Percentiles rank a stretch among this genome's conserved stretches.
Conservation (phyloP, 176 grass and related monocot genomes). For the Avena insularis region DNA sequence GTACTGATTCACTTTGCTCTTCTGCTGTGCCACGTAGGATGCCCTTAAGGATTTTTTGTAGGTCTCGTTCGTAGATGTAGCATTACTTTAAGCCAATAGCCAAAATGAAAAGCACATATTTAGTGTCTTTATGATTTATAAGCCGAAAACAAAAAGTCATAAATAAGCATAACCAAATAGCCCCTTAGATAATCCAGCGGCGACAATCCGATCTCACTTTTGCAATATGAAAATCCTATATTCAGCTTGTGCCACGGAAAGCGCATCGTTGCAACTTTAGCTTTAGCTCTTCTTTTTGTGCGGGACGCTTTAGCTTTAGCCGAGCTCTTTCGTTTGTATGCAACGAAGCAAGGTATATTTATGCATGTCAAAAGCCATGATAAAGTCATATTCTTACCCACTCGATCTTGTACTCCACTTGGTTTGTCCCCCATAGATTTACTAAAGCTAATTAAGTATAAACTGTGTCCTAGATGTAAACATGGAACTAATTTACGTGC, state of each 20-base stretch:
- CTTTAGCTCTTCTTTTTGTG: constrained; percentile 21
- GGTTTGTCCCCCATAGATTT: background rate
- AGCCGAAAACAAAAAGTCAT: no score
- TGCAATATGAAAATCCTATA: background rate
- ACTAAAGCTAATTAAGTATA: no score
- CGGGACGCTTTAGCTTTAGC: constrained; percentile 9
- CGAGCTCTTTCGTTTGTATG: background rate
- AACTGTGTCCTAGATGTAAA: no score
- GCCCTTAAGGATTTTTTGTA: no score
- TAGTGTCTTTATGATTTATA: no score
- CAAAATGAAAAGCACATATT: no score
- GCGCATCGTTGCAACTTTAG: background rate
- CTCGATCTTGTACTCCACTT: no score
- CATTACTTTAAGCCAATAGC: no score
- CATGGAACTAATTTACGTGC: background rate
- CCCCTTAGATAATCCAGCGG: background rate
- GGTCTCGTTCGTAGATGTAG: no score
- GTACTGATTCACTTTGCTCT: no score
- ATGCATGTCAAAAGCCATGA: constrained; percentile 2
- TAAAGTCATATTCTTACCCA: constrained; percentile 5
- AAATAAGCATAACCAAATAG: no score
- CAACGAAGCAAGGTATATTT: constrained; percentile 34
- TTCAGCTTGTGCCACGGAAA: background rate
- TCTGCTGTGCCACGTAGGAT: no score
- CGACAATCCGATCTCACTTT: background rate